Evolutionary conservation across 2,329 filamentous ascomycete genomes (phyloP).

Genomic region (Juglanconis oblonga): DNA sequence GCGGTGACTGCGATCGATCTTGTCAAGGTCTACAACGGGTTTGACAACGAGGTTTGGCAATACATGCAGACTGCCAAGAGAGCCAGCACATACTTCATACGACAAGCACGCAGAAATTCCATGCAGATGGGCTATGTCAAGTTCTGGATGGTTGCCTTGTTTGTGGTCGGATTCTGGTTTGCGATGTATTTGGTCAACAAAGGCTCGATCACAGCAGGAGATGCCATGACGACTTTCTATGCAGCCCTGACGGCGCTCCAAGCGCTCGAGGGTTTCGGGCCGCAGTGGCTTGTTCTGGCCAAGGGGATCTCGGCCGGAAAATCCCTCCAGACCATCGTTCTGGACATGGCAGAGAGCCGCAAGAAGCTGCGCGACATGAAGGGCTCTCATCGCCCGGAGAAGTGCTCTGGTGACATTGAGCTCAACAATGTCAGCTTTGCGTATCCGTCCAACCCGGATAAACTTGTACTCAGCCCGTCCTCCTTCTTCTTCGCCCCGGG

Average conservation of each 20-base stretch:
- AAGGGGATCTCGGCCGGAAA: conserved; percentile 76
- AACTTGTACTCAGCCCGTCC: conserved; percentile 56
- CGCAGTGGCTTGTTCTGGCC: conserved; percentile 72
- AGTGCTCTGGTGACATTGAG: conserved; percentile 65
- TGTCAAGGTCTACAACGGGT: conserved; percentile 82
- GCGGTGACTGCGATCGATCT: conserved; percentile 74
- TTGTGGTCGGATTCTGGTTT: conserved; percentile 89
- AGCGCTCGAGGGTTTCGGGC: conserved; percentile 69
- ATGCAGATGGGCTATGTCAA: conserved; percentile 71
- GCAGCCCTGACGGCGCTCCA: conserved; percentile 74
- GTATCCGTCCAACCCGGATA: conserved; percentile 69
- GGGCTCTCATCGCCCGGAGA: conserved; percentile 24
- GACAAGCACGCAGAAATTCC: conserved; percentile 67
- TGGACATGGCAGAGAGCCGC: conserved; percentile 27
- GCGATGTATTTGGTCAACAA: conserved; percentile 66
- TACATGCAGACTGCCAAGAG: conserved; percentile 58
- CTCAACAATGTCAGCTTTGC: conserved; percentile 74
- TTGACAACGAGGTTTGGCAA: conserved; percentile 64
- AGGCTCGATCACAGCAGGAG: conserved; percentile 56
- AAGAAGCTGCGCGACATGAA: conserved; percentile 19
- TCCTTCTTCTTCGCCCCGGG: conserved; percentile 70
- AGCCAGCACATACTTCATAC: conserved; percentile 62
- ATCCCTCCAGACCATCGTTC: conserved; percentile 51
- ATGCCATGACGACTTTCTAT: conserved; percentile 83
- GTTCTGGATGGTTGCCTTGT: conserved; percentile 73